These are phyloP conservation scores for Penicillium corylophilum DNA, from an alignment of 2,329 filamentous ascomycete species.

Conservation along the genomic window DNA sequence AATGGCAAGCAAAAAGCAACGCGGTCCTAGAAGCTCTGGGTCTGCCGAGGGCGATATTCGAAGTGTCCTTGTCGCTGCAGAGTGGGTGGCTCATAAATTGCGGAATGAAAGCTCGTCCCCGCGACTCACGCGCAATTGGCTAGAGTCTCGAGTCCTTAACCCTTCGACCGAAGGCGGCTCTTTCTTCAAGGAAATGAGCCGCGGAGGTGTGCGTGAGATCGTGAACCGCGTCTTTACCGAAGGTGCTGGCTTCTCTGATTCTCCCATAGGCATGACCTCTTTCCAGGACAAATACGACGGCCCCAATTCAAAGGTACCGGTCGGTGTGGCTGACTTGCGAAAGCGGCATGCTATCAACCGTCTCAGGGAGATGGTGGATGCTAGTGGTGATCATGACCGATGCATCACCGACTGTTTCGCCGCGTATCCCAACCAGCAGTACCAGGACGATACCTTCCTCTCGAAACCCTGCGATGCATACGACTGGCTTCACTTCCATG, in stretches of 20 bases:
- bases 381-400: conserved; percentile 61
- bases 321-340: conserved; percentile 60
- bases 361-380: conserved; percentile 62
- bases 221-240: conserved; percentile 66
- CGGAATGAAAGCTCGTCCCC: conserved; percentile 44
- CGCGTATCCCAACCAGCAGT: conserved; percentile 81
- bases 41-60: conserved; percentile 58
- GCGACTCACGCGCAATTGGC: conserved; percentile 58
- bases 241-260: conserved; percentile 59
- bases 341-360: conserved; percentile 61
- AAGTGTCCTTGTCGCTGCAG: conserved; percentile 62
- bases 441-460: conserved; percentile 88
- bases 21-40: conserved; percentile 43
- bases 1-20: conserved; percentile 58
- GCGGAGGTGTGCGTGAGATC: conserved; percentile 63
- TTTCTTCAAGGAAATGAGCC: conserved; percentile 59
- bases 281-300: conserved; percentile 37
- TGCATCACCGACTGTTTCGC: conserved; percentile 73
- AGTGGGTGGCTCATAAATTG: conserved; percentile 64
- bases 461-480: conserved; percentile 84
- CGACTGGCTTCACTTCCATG: conserved; percentile 95
- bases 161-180: conserved; percentile 53
- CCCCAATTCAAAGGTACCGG: conserved; percentile 28
- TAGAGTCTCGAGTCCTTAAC: conserved; percentile 58
- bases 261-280: conserved; percentile 37